Conservation (phyloP, 2,329 filamentous ascomycete species). For the Stemphylium beticola region DNA sequence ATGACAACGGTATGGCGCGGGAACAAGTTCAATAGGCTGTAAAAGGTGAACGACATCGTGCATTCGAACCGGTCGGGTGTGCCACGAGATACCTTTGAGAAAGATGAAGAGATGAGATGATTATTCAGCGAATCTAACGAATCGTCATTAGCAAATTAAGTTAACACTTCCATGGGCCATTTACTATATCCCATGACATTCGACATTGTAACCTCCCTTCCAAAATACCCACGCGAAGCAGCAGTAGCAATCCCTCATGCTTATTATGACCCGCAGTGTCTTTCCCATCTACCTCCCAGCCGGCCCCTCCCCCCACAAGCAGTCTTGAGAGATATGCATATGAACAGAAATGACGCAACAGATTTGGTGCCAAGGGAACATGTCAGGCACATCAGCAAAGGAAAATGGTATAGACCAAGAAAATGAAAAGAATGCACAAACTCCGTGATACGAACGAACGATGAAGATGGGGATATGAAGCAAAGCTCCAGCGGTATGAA, state of each 20-base stretch:
- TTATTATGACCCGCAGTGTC: slow-evolving; percentile 11
- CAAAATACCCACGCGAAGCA: background rate
- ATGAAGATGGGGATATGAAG: slow-evolving; percentile 32
- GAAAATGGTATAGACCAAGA: slow-evolving; percentile 47
- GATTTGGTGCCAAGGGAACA: slow-evolving; percentile 23
- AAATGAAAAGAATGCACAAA: slow-evolving; percentile 24
- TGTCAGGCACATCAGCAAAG: slow-evolving; percentile 25
- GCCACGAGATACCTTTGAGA: too few relatives aligned
- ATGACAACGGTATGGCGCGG: too few relatives aligned
- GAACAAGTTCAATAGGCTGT: too few relatives aligned
- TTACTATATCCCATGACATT: slow-evolving; percentile 2
- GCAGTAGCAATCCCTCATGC: slow-evolving; percentile 9
- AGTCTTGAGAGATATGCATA: slow-evolving; percentile 12
- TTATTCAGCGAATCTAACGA: slow-evolving; percentile 12
- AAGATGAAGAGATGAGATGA: too few relatives aligned
- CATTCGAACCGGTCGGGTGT: too few relatives aligned
- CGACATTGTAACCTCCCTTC: background rate
- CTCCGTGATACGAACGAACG: slow-evolving; percentile 26
- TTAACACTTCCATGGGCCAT: slow-evolving; percentile 20
- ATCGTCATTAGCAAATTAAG: slow-evolving; percentile 42
- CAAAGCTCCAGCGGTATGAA: slow-evolving; percentile 20
- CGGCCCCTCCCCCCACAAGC: background rate
- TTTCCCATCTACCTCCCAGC: slow-evolving; percentile 1
- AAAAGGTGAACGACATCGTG: too few relatives aligned
- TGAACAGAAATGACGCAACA: slow-evolving; percentile 26